Evolutionary conservation across 2,329 filamentous ascomycete species (phyloP).

Genomic region (Daldinia sp.): DNA sequence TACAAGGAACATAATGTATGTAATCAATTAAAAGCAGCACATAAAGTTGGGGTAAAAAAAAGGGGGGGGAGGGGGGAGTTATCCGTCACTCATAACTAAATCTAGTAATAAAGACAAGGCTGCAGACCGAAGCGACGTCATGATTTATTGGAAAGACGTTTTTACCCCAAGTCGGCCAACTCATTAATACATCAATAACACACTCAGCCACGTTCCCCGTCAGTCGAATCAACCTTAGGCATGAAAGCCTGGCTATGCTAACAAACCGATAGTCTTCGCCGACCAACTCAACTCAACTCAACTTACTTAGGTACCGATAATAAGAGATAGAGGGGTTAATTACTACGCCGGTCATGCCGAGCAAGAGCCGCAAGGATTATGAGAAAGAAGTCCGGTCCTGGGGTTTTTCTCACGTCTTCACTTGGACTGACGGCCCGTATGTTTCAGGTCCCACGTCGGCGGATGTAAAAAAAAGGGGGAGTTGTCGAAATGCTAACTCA

Average conservation of each 20-base stretch:
- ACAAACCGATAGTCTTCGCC: neutral
- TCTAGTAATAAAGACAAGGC: constrained; percentile 18
- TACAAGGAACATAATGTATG: neutral
- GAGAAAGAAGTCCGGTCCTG: constrained; percentile 72
- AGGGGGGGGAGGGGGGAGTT: neutral
- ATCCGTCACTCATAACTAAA: neutral
- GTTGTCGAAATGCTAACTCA: constrained; percentile 27
- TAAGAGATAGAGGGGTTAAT: neutral
- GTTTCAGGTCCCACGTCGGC: constrained; percentile 44
- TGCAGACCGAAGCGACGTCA: constrained; percentile 30
- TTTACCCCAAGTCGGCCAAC: neutral
- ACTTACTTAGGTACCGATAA: neutral
- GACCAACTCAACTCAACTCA: neutral
- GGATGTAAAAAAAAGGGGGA: neutral
- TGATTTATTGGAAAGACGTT: neutral
- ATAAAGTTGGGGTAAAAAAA: neutral
- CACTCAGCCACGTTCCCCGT: constrained; percentile 16
- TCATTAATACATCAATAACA: neutral
- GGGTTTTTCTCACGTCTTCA: constrained; percentile 75
- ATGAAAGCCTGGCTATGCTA: neutral
- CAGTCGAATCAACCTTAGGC: neutral
- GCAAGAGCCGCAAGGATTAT: constrained; percentile 55
- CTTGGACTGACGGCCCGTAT: constrained; percentile 75
- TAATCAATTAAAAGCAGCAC: neutral
- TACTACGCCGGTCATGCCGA: constrained; percentile 28